phyloP scores from a whole-genome alignment of 2,329 filamentous ascomycete genomes.

The Chrysosporium queenslandicum region DNA sequence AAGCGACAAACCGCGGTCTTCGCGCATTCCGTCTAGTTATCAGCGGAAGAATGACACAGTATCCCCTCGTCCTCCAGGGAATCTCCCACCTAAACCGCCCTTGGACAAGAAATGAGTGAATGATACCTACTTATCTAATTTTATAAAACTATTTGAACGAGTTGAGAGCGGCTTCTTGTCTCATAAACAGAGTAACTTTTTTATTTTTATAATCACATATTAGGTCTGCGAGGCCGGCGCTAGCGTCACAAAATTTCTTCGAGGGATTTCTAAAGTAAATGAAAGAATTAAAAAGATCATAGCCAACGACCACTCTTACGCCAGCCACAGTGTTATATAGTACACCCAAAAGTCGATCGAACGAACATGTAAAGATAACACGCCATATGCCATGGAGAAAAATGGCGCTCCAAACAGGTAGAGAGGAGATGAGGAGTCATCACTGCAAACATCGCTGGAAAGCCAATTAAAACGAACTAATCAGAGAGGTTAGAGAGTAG shows the following conservation, averaged over 20 bases:
- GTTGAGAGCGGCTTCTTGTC: too few relatives aligned
- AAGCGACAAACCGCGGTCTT: constrained; percentile 1
- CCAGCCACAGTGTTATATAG: background rate
- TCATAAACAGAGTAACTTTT: too few relatives aligned
- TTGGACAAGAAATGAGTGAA: background rate
- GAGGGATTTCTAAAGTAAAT: too few relatives aligned
- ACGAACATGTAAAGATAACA: background rate
- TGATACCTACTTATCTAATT: too few relatives aligned
- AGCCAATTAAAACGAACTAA: background rate
- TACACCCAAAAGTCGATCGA: constrained; percentile 1
- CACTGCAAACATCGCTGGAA: background rate
- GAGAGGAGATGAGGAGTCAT: constrained; percentile 1
- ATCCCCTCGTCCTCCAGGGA: constrained; percentile 7
- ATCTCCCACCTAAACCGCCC: constrained; percentile 9
- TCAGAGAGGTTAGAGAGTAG: background rate
- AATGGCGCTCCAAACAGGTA: background rate
- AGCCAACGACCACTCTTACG: background rate
- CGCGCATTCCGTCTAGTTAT: constrained; percentile 13
- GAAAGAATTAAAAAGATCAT: background rate
- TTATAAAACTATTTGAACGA: too few relatives aligned
- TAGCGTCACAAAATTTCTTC: too few relatives aligned
- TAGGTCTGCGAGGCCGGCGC: too few relatives aligned
- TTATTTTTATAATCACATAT: too few relatives aligned
- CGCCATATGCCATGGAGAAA: background rate
- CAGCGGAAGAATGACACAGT: constrained; percentile 2